Evolutionary conservation across 805 yeast species (phyloP).

Genomic region (Komagataella phaffii): DNA sequence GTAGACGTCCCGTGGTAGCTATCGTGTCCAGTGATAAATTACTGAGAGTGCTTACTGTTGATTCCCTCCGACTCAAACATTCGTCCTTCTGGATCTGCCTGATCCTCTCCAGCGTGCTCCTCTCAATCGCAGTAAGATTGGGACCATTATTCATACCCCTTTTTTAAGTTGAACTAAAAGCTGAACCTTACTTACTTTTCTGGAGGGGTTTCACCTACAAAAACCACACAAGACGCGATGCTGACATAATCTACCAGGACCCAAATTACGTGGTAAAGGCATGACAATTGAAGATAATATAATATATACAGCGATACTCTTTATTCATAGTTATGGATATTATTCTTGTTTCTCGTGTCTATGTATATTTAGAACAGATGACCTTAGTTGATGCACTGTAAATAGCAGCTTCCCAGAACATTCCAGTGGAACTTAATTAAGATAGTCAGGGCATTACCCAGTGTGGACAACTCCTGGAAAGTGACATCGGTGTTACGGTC

Average conservation of each 20-base stretch:
- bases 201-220: background rate
- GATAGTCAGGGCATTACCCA: constrained; percentile 48
- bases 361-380: constrained; percentile 1
- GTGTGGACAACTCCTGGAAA: constrained; percentile 9
- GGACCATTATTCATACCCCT: background rate
- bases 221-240: background rate
- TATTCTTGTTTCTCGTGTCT: background rate
- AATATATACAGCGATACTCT: background rate
- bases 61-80: background rate
- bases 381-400: constrained; percentile 47
- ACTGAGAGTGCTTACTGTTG: background rate
- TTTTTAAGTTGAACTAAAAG: background rate
- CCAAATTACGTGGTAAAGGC: too few relatives aligned
- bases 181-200: background rate
- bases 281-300: too few relatives aligned
- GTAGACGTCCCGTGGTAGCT: background rate
- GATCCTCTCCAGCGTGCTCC: background rate
- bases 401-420: constrained; percentile 25
- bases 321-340: background rate
- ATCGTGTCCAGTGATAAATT: background rate
- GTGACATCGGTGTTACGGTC: constrained; percentile 9
- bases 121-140: background rate
- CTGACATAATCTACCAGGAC: background rate
- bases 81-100: background rate
- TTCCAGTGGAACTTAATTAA: constrained; percentile 71